Base-by-base conservation (phyloP, 805 yeast species). In the Candida ovalis region DNA sequence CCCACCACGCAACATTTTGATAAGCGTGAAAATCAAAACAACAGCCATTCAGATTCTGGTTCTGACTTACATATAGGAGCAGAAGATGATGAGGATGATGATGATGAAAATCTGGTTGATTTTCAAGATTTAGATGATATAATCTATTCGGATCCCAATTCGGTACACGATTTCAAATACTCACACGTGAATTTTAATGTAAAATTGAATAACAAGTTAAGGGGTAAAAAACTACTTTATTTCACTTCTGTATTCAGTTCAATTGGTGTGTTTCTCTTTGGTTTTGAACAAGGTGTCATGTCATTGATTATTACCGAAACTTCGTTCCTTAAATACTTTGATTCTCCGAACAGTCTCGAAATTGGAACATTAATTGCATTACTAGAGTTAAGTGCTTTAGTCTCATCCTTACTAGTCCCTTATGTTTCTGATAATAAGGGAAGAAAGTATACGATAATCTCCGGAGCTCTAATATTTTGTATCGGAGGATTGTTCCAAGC, bases 331-430 rank as follows among this genome's bases (percentile, higher is more conserved):
- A 69, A 68, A 40, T 86, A 83, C 65, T 89, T 88, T 66, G 61
- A 80, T 55, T 62, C 86, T 47, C 96, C 96, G 2, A 69, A 81
- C 15, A 76, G 90, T 13, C 77, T 88, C 1, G 74, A 77, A 52
- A 77, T 88, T 32, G 96, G 96, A 12, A 78, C 91, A 4, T 82
- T 89, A 80, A 90, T 89, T 17, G 89, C 96, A 22, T 81, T 89
- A 47, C 71, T 89, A 47, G 96, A 89, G 65, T 72, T 89, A 30
- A 96, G 96, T 35, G 96, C 96, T 0, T 72, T 88, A 61, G 65
- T 85, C 3, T 78, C 90, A 10, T 84, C 95, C 4, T 69, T 89
- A 30, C 61, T 80, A 44, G 94, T 88, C 2, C 94, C 96, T 2
- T 71, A 77, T 50, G 68, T 89, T 15, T 86, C 90, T 42, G 96